A percentile compares a stretch with the other conserved stretches of the same genome.
Evolutionary conservation across 441 rosid genomes (phyloP).

Genomic region (Eutrema salsugineum): DNA sequence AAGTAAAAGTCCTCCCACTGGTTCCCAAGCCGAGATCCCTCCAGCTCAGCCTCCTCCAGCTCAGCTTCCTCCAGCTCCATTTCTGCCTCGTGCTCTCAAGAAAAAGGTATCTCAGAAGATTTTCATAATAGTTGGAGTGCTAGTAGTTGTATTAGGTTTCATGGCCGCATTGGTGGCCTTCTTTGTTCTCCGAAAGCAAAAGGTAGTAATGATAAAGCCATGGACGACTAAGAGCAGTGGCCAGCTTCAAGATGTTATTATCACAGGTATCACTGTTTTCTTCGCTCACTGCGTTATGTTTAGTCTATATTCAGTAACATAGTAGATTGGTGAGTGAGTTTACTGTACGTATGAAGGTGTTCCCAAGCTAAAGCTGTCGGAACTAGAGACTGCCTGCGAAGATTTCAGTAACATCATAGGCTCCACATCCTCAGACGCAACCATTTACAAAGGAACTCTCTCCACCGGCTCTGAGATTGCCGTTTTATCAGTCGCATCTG

Average conservation of each 20-base stretch:
- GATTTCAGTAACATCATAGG: constrained; percentile 97
- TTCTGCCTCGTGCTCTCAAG: neutral
- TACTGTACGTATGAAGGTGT: constrained; percentile 51
- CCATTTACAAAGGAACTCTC: constrained; percentile 82
- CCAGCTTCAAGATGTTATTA: constrained; percentile 81
- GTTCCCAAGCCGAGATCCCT: neutral
- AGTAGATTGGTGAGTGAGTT: neutral
- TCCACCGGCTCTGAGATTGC: constrained; percentile 92
- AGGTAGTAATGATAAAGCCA: constrained; percentile 60
- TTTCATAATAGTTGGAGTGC: constrained; percentile 13
- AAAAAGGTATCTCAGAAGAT: neutral
- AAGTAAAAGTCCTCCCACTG: neutral
- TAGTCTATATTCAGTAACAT: neutral
- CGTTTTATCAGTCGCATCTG: constrained; percentile 54
- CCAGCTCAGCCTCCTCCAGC: neutral
- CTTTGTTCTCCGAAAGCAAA: constrained; percentile 45
- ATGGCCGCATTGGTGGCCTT: constrained; percentile 34
- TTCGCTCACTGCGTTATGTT: neutral
- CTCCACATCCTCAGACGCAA: constrained; percentile 52
- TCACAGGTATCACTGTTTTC: constrained; percentile 50
- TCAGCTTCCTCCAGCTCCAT: neutral
- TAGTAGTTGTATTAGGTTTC: constrained; percentile 6
- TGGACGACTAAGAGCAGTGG: constrained; percentile 79
- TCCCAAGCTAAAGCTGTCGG: constrained; percentile 85
- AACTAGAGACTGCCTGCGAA: constrained; percentile 92